phyloP scores from a whole-genome alignment of 176 grass and related monocot species.

The Carex myosuroides region DNA sequence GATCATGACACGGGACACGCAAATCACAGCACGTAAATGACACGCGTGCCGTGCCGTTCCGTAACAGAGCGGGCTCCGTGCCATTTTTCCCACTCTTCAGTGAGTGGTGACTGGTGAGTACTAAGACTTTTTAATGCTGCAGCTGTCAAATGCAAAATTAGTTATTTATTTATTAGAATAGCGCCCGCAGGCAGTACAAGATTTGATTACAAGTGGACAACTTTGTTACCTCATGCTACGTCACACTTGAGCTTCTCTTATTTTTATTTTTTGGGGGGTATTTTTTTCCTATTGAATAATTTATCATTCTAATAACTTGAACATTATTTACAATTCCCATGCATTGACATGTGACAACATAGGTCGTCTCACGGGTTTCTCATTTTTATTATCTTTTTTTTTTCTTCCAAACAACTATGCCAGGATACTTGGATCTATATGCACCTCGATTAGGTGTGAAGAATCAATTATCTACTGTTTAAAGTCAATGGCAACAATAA shows the following conservation, averaged over 20 bases:
- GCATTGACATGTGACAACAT: background rate
- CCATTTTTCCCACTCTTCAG: too few species aligned
- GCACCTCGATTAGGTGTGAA: background rate
- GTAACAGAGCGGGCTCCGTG: too few species aligned
- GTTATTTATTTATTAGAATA: too few species aligned
- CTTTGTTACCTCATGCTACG: background rate
- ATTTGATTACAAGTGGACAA: background rate
- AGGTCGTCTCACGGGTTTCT: background rate
- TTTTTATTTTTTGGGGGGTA: too few species aligned
- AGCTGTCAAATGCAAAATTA: too few species aligned
- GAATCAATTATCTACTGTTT: background rate
- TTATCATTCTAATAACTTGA: background rate
- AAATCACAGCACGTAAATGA: too few species aligned
- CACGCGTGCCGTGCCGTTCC: too few species aligned
- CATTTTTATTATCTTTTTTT: background rate
- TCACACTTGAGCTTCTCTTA: background rate
- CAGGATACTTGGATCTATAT: slow-evolving; percentile 11
- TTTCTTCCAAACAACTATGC: background rate
- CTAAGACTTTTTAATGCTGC: too few species aligned
- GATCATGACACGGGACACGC: too few species aligned
- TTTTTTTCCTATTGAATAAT: background rate
- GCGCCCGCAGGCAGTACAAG: too few species aligned
- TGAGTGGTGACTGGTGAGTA: too few species aligned
- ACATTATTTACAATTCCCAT: background rate
- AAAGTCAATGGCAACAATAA: background rate